These are phyloP conservation scores for Mycosphaerella arachidis DNA, from an alignment of 2,329 filamentous ascomycete genomes.

Conservation along the genomic window DNA sequence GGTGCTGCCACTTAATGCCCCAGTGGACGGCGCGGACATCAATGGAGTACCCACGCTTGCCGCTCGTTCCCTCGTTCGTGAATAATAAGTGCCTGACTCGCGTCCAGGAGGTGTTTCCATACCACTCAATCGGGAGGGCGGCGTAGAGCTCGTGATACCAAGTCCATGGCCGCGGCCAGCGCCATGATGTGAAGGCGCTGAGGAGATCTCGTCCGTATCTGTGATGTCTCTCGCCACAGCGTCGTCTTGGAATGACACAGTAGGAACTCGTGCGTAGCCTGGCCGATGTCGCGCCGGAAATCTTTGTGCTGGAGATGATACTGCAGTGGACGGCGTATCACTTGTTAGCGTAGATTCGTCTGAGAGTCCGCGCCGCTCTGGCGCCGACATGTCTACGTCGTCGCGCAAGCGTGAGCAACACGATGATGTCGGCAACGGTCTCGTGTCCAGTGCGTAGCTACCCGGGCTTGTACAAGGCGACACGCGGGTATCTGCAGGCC, in stretches of 20 bases:
- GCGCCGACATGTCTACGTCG: conserved; percentile 13
- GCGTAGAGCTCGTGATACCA: conserved; percentile 29
- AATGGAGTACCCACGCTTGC: conserved; percentile 13
- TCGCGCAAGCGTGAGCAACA: conserved; percentile 1
- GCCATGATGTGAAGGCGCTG: conserved; percentile 5
- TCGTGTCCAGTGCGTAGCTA: conserved; percentile 6
- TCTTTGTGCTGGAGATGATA: conserved; percentile 2
- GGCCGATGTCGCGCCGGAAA: conserved; percentile 30
- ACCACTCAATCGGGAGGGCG: conserved; percentile 5
- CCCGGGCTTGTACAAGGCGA: conserved; percentile 1
- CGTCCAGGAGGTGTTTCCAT: conserved; percentile 21
- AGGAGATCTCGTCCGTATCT: conserved; percentile 29
- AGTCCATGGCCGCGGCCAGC: conserved; percentile 29
- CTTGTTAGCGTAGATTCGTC: conserved; percentile 11
- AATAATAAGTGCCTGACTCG: conserved; percentile 13
- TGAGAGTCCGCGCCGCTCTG: conserved; percentile 16
- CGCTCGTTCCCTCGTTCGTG: conserved; percentile 9
- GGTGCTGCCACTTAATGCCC: conserved; percentile 24
- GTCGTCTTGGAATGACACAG: conserved; percentile 32
- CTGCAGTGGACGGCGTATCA: not conserved
- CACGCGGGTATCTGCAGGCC: not conserved
- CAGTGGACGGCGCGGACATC: conserved; percentile 24
- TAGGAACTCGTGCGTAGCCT: conserved; percentile 34
- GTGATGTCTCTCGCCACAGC: conserved; percentile 15
- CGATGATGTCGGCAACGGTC: not conserved